Evolutionary conservation across 2,329 filamentous ascomycete genomes (phyloP).

Genomic region (Calonectria montana): DNA sequence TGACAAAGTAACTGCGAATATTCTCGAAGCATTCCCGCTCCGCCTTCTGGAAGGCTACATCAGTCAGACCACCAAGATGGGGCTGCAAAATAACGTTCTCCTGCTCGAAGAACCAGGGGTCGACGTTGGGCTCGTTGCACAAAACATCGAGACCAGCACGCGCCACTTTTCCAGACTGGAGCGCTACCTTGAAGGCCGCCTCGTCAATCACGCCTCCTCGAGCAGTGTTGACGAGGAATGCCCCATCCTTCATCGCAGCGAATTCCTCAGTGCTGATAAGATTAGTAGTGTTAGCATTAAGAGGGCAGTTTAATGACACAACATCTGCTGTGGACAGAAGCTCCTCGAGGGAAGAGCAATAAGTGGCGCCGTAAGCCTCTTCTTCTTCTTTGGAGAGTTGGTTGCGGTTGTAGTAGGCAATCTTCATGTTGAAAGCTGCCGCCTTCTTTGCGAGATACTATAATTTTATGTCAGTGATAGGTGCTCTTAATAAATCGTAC

Average conservation of each 20-base stretch:
- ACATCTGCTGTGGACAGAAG: conserved; percentile 54
- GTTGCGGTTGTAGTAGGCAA: conserved; percentile 54
- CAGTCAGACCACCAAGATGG: conserved; percentile 56
- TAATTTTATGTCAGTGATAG: neutral
- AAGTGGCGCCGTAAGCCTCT: conserved; percentile 46
- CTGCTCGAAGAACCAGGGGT: conserved; percentile 32
- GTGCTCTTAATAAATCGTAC: too few species aligned
- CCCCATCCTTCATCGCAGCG: conserved; percentile 57
- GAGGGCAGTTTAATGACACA: conserved; percentile 50
- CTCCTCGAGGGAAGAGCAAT: conserved; percentile 48
- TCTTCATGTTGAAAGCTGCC: conserved; percentile 52
- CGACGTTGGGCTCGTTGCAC: conserved; percentile 51
- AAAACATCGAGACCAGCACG: conserved; percentile 60
- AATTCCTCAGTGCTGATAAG: conserved; percentile 54
- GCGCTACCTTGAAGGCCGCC: conserved; percentile 54
- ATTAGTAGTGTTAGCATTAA: conserved; percentile 51
- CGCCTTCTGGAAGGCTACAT: conserved; percentile 53
- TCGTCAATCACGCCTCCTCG: conserved; percentile 61
- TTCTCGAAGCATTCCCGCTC: conserved; percentile 52
- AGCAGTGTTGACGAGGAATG: conserved; percentile 60
- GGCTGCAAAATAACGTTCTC: conserved; percentile 52
- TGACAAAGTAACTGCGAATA: conserved; percentile 37
- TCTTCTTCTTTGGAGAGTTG: conserved; percentile 48
- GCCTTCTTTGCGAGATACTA: conserved; percentile 54
- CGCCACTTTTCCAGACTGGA: conserved; percentile 56